Evolutionary conservation across 2,329 filamentous ascomycete species (phyloP), one percentile per base, ranked within the genome.

Genomic region (Sclerotinia subarctica): DNA sequence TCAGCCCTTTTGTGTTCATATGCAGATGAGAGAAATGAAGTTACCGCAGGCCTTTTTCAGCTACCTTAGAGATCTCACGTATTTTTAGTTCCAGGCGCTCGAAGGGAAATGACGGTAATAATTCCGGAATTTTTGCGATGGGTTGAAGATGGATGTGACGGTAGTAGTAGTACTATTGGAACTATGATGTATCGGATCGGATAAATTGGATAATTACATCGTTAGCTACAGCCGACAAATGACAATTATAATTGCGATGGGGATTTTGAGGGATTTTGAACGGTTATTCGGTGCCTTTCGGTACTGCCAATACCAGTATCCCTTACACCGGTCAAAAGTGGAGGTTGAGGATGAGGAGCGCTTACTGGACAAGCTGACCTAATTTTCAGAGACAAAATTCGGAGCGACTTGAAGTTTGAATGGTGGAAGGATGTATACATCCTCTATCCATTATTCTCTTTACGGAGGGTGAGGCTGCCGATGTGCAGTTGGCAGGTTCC

Each of bases 281-380:
- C 62, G 42, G 35, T 17, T 65, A 38, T 51, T 35, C 26, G 10
- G 59, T 62, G 26, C 44, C 19, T 60, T 60, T 60, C 58, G 58
- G 44, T 49, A 60, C 47, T 49, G 47, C 58, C 29, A 60, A 49
- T 60, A 60, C 44, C 26, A 60, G 44, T 60, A 60, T 60, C 47
- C 26, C 58, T 49, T n/a, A 49, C 58, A 47, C 26, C 44, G 29
- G 21, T 62, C 44, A 60, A 60, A 49, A 49, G 44, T 49, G 58
- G 58, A 49, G 26, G 19, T 17, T 38, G 3, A 19, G n/a, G 7
- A 24, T 65, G 11, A n/a, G 42, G 42, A 46, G 24, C 42, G 38
- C 47, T 54, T 29, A 64, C n/a, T 44, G 60, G 35, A 38, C 47
- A 29, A 24, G 60, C 46, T 52, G 60, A 64, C 32, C 32, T 52